phyloP scores from a whole-genome alignment of 1,139 yeast species.

The Hansenula sp. region DNA sequence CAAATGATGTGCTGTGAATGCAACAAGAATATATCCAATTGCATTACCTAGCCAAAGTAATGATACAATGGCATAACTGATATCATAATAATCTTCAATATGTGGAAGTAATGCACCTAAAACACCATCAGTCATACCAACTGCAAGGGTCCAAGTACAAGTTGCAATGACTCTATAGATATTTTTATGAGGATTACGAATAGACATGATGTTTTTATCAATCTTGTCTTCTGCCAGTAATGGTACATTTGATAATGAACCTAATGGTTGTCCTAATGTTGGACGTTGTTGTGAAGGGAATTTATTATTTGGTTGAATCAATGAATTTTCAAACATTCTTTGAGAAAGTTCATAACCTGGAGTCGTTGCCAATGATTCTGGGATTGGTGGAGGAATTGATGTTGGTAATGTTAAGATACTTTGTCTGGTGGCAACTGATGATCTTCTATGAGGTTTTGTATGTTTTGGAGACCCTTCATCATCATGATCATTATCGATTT shows the following conservation, averaged over 20 bases:
- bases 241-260: background rate
- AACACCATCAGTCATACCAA: slow-evolving; percentile 37
- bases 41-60: slow-evolving; percentile 42
- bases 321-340: slow-evolving; percentile 6
- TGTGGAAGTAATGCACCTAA: slow-evolving; percentile 41
- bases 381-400: slow-evolving; percentile 22
- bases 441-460: slow-evolving; percentile 10
- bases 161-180: slow-evolving; percentile 37
- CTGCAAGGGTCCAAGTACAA: slow-evolving; percentile 36
- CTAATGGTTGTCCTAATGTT: background rate
- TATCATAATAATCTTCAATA: slow-evolving; percentile 34
- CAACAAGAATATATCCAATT: slow-evolving; percentile 35
- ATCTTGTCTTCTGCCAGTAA: too few relatives aligned
- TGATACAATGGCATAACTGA: slow-evolving; percentile 39
- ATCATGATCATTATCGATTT: too few relatives aligned
- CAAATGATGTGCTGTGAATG: slow-evolving; percentile 30
- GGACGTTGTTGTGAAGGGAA: slow-evolving; percentile 11
- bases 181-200: slow-evolving; percentile 34
- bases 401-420: slow-evolving; percentile 2
- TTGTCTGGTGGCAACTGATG: slow-evolving; percentile 3
- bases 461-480: background rate
- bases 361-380: slow-evolving; percentile 31
- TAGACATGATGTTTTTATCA: background rate
- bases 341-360: slow-evolving; percentile 27
- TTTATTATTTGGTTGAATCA: background rate